These are phyloP conservation scores for Nannochloris sp. DNA, from an alignment of 139 green algal species.

Conservation along the genomic window DNA sequence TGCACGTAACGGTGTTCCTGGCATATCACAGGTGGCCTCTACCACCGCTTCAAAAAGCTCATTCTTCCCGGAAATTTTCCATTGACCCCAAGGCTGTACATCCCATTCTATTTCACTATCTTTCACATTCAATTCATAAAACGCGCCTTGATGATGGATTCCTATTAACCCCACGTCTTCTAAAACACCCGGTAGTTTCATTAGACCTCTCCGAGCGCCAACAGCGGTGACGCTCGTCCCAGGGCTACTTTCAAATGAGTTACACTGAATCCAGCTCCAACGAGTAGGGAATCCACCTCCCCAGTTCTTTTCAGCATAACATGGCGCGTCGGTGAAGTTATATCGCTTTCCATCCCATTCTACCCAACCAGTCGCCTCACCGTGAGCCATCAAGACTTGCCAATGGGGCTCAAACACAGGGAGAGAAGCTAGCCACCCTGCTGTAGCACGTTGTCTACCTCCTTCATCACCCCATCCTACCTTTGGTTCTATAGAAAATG, in stretches of 20 bases:
- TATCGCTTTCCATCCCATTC: conserved; percentile 74
- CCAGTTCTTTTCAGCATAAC: conserved; percentile 97
- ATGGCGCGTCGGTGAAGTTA: conserved; percentile 61
- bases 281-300: conserved; percentile 86
- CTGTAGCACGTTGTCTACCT: conserved; percentile 63
- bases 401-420: conserved; percentile 97
- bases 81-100: conserved; percentile 79
- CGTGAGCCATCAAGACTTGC: conserved; percentile 88
- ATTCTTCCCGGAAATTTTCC: conserved; percentile 31
- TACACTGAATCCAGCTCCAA: conserved; percentile 95
- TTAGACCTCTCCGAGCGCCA: conserved; percentile 43
- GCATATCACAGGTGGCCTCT: conserved; percentile 47
- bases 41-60: conserved; percentile 67
- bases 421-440: conserved; percentile 86
- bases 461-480: conserved; percentile 70
- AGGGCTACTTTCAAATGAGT: conserved; percentile 69
- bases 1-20: conserved; percentile 58
- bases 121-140: conserved; percentile 89
- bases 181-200: conserved; percentile 57
- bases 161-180: conserved; percentile 91
- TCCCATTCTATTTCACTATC: conserved; percentile 67
- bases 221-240: conserved; percentile 77
- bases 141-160: conserved; percentile 63
- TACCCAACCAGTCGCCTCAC: conserved; percentile 77
- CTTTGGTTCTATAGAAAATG: conserved; percentile 50